These are phyloP conservation scores for Adansonia digitata DNA, from an alignment of 345 rosid genomes.

Conservation along the genomic window DNA sequence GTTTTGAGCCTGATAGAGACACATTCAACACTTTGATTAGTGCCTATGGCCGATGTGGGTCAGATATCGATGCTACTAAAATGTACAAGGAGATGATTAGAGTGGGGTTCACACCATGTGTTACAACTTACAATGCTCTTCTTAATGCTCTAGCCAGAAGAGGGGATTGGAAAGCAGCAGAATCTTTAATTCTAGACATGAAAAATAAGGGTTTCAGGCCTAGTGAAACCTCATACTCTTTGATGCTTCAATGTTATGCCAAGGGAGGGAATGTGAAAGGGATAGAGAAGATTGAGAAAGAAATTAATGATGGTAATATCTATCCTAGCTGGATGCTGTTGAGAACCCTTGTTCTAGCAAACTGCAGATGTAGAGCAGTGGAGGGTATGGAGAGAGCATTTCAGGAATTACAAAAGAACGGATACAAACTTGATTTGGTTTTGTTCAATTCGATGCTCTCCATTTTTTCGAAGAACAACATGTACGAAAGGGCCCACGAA, in stretches of 20 bases:
- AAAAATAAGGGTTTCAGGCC: conserved; percentile 71
- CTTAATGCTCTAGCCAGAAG: conserved; percentile 73
- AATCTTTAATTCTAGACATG: conserved; percentile 69
- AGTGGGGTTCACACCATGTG: conserved; percentile 74
- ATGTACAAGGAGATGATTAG: conserved; percentile 68
- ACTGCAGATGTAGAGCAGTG: conserved; percentile 65
- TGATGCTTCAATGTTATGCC: conserved; percentile 71
- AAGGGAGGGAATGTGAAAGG: conserved; percentile 67
- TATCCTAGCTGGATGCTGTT: conserved; percentile 94
- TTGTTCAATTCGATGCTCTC: conserved; percentile 75
- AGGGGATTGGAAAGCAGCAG: conserved; percentile 80
- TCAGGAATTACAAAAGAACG: conserved; percentile 44
- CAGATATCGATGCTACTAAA: conserved; percentile 58
- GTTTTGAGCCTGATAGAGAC: conserved; percentile 85
- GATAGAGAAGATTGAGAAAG: conserved; percentile 59
- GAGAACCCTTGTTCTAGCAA: conserved; percentile 66
- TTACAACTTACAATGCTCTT: conserved; percentile 78
- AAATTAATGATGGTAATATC: conserved; percentile 55
- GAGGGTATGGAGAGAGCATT: conserved; percentile 69
- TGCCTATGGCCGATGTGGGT: conserved; percentile 84
- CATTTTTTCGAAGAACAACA: conserved; percentile 57
- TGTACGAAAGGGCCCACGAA: conserved; percentile 55
- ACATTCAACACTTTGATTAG: conserved; percentile 80
- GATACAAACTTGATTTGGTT: conserved; percentile 81
- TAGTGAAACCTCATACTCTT: conserved; percentile 67